Evolutionary conservation across 345 rosid species (phyloP).

Genomic region (Melastoma malabathricum): DNA sequence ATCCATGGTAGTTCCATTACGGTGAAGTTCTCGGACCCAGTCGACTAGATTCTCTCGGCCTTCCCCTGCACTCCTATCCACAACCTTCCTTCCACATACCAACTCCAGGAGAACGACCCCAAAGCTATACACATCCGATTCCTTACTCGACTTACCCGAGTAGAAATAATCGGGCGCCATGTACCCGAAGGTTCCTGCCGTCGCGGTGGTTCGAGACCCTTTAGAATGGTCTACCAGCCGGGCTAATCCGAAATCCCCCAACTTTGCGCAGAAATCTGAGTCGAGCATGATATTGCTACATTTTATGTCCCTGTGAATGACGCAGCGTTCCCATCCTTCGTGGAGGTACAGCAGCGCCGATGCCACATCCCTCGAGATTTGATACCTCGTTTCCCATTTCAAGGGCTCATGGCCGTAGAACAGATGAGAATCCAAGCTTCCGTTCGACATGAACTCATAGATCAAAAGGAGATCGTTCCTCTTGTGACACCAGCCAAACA

Average conservation of each 20-base stretch:
- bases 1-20: background rate
- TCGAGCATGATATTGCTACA: conserved; percentile 5
- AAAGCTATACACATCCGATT: conserved; percentile 3
- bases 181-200: background rate
- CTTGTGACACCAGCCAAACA: conserved; percentile 4
- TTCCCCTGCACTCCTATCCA: background rate
- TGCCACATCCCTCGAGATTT: background rate
- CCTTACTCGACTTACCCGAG: background rate
- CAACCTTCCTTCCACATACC: background rate
- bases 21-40: background rate
- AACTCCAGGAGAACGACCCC: conserved; percentile 1
- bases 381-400: conserved; percentile 2
- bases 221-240: conserved; percentile 1
- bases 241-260: conserved; percentile 7
- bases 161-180: background rate
- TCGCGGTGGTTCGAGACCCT: background rate
- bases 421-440: conserved; percentile 3
- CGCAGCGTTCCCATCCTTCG: conserved; percentile 4
- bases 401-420: background rate
- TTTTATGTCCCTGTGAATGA: conserved; percentile 6
- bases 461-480: background rate
- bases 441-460: conserved; percentile 5
- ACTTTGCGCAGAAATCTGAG: conserved; percentile 3
- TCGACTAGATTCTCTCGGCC: background rate
- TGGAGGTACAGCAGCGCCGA: conserved; percentile 6